Evolutionary conservation across 768 basidiomycete species (phyloP).

Genomic region (Leccinum obscurum): DNA sequence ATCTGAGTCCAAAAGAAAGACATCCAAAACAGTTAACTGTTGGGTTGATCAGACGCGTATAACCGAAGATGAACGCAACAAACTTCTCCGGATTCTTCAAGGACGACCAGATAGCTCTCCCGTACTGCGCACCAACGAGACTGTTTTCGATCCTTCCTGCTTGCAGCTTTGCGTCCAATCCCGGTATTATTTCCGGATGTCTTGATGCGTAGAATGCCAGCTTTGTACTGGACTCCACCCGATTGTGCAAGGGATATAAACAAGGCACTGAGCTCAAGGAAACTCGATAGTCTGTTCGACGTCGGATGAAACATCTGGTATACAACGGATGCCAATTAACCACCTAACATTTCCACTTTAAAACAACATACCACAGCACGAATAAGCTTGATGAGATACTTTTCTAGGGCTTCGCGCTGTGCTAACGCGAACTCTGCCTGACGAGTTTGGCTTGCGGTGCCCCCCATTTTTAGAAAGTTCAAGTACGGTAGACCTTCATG

Average conservation of each 20-base stretch:
- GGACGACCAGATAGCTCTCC: constrained; percentile 86
- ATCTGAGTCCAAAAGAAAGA: constrained; percentile 87
- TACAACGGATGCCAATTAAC: background rate
- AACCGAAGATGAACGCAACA: constrained; percentile 17
- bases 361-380: constrained; percentile 72
- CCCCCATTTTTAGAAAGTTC: constrained; percentile 75
- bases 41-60: constrained; percentile 2
- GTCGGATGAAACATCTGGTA: constrained; percentile 93
- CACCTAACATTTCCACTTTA: background rate
- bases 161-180: constrained; percentile 65
- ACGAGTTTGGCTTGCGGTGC: constrained; percentile 49
- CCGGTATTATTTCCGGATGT: constrained; percentile 49
- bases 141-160: constrained; percentile 60
- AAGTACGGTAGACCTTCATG: constrained; percentile 81
- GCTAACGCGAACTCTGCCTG: constrained; percentile 77
- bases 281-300: constrained; percentile 83
- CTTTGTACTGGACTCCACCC: constrained; percentile 90
- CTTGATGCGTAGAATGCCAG: constrained; percentile 73
- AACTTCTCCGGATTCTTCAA: constrained; percentile 87
- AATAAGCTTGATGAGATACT: constrained; percentile 85
- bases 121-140: constrained; percentile 90
- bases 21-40: constrained; percentile 87
- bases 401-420: constrained; percentile 82
- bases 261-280: constrained; percentile 89
- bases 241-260: constrained; percentile 76